Evolutionary conservation across 306 rosid species (phyloP), one percentile per base, ranked within the genome.

Genomic region (Parietaria judaica): DNA sequence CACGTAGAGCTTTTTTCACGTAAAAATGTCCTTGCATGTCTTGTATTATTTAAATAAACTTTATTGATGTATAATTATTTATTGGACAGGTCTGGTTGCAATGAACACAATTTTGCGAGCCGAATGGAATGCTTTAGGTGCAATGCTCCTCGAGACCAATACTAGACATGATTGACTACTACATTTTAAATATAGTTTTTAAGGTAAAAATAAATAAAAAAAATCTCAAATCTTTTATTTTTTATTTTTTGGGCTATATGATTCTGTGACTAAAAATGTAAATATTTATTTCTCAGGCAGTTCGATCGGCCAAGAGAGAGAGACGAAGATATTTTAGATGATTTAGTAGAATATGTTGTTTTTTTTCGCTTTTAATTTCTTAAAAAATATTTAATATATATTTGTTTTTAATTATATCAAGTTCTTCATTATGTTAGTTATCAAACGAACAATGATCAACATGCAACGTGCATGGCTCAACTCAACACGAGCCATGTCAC

Each of bases 61-160:
- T 8, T 10, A 4, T 11, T 1, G 5, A 17, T 12, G 9, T 9
- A 36, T 3, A 11, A 14, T 36, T 36, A 54, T 6, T 49, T 36
- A 61, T 31, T 15, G 63, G 57, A 49, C 78, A 92, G 98, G 84
- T 79, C 72, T 47, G 96, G 98, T 43, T 92, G 98, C 81, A 92
- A 88, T 64, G 98, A 92, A 61, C 98, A 92, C 79, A 92, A 92
- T 82, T 92, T 92, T 63, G 98, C 98, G 0, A 92, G 95, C 84
- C 70, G 98, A 79, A 86, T 82, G 81, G 98, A 92, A 67, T 92
- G 98, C 54, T 92, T 88, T 63, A 85, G 86, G 84, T 91, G 98
- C 92, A 88, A 75, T 59, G 98, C 98, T 38, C 98, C 98, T 47
- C 86, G 92, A 74, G 98, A 92, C 83, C 69, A 86, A 37, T 74